Evolutionary conservation across 2,329 filamentous ascomycete species (phyloP).

Genomic region (Lojkania enalia): DNA sequence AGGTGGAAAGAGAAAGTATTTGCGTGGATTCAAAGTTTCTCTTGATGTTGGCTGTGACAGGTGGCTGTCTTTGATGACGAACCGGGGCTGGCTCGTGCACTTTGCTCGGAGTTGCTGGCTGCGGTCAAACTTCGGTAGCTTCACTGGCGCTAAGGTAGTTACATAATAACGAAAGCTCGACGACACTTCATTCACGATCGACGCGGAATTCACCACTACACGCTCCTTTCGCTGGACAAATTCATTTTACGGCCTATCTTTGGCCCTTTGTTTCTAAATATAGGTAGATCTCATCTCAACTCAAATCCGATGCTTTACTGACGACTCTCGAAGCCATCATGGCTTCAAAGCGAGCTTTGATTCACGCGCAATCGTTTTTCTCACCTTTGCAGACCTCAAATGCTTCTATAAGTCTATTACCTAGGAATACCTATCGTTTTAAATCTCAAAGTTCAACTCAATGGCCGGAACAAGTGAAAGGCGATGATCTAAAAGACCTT

Average conservation of each 20-base stretch:
- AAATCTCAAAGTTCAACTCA: no score
- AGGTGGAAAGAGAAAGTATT: not conserved
- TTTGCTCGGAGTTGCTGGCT: constrained; percentile 17
- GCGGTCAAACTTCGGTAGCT: constrained; percentile 20
- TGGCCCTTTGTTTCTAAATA: no score
- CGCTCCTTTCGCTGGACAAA: no score
- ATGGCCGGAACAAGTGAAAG: no score
- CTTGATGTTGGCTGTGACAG: constrained; percentile 27
- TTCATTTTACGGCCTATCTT: no score
- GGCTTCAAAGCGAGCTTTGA: constrained; percentile 3
- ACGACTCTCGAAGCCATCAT: no score
- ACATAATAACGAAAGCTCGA: constrained; percentile 20
- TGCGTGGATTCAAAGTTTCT: not conserved
- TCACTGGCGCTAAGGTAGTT: constrained; percentile 7
- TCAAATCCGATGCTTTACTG: no score
- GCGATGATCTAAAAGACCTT: constrained; percentile 39
- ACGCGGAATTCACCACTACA: not conserved
- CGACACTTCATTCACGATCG: constrained; percentile 23
- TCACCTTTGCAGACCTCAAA: not conserved
- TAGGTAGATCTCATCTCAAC: no score
- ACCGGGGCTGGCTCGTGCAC: constrained; percentile 24
- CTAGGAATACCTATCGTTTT: no score
- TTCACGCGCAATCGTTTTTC: not conserved
- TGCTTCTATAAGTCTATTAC: no score
- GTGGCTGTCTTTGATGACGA: constrained; percentile 39